Evolutionary conservation across 2,329 filamentous ascomycete genomes (phyloP).

Genomic region (Verticillium klebahnii): DNA sequence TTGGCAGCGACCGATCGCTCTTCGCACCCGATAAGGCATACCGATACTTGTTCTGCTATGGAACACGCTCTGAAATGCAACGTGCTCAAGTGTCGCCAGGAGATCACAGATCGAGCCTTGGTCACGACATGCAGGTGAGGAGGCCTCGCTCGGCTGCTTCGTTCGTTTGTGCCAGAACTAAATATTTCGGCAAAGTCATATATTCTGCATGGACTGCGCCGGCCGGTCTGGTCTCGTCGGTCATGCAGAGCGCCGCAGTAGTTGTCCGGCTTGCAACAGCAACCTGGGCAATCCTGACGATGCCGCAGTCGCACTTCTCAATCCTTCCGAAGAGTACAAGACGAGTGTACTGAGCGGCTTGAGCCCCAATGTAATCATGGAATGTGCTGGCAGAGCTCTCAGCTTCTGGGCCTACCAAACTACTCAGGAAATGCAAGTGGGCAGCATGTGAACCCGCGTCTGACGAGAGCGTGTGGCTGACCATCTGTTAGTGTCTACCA

Average conservation of each 20-base stretch:
- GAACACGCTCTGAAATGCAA: constrained; percentile 77
- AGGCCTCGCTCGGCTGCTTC: constrained; percentile 3
- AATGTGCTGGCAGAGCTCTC: constrained; percentile 75
- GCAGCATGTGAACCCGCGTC: not conserved
- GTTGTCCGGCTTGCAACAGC: constrained; percentile 73
- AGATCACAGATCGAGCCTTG: constrained; percentile 66
- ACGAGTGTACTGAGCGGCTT: constrained; percentile 80
- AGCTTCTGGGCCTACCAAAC: constrained; percentile 86
- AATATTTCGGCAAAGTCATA: constrained; percentile 53
- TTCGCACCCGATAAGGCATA: not conserved
- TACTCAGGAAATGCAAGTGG: constrained; percentile 70
- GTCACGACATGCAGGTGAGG: constrained; percentile 82
- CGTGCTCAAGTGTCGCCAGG: constrained; percentile 66
- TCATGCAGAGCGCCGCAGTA: constrained; percentile 38
- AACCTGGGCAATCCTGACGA: constrained; percentile 69
- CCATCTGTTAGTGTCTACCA: constrained; percentile 62
- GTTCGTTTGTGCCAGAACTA: not conserved
- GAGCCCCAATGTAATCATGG: constrained; percentile 76
- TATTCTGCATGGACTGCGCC: constrained; percentile 78
- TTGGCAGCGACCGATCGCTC: too few relatives aligned
- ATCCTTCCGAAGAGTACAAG: constrained; percentile 85
- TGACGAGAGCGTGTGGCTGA: constrained; percentile 3
- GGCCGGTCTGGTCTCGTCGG: constrained; percentile 57
- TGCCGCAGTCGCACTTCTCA: constrained; percentile 65
- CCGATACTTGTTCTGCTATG: constrained; percentile 41